phyloP scores from a whole-genome alignment of 768 basidiomycete genomes.

The Tylopilus felleus region DNA sequence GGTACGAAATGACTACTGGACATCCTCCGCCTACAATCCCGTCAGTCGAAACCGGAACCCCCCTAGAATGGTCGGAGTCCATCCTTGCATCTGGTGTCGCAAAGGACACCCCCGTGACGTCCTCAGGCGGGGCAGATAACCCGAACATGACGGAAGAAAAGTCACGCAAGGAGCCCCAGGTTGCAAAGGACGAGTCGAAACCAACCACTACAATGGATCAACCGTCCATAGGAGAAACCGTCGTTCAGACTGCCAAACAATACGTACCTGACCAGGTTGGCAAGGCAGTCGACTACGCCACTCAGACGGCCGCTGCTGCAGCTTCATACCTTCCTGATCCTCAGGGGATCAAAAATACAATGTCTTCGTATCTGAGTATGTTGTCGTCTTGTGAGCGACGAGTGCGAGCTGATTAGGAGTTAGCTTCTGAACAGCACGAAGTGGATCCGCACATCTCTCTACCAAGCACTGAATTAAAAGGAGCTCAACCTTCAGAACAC shows the following conservation, averaged over 20 bases:
- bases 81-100: slow-evolving; percentile 11
- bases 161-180: background rate
- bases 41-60: slow-evolving; percentile 12
- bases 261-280: background rate
- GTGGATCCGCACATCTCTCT: slow-evolving; percentile 22
- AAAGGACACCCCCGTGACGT: slow-evolving; percentile 3
- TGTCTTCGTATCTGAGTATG: slow-evolving; percentile 12
- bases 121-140: background rate
- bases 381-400: background rate
- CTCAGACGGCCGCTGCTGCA: background rate
- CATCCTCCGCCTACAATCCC: slow-evolving; percentile 16
- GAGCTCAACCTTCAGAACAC: slow-evolving; percentile 31
- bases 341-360: background rate
- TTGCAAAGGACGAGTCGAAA: background rate
- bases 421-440: slow-evolving; percentile 6
- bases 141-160: background rate
- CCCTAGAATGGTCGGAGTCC: slow-evolving; percentile 21
- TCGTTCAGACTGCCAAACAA: slow-evolving; percentile 3
- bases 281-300: background rate
- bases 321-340: slow-evolving; percentile 3
- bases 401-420: slow-evolving; percentile 4
- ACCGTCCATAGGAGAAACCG: background rate
- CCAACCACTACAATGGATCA: background rate
- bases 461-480: slow-evolving; percentile 35
- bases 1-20: slow-evolving; percentile 10